These are phyloP conservation scores for Camelina neglecta DNA, from an alignment of 345 rosid species.

Conservation along the genomic window DNA sequence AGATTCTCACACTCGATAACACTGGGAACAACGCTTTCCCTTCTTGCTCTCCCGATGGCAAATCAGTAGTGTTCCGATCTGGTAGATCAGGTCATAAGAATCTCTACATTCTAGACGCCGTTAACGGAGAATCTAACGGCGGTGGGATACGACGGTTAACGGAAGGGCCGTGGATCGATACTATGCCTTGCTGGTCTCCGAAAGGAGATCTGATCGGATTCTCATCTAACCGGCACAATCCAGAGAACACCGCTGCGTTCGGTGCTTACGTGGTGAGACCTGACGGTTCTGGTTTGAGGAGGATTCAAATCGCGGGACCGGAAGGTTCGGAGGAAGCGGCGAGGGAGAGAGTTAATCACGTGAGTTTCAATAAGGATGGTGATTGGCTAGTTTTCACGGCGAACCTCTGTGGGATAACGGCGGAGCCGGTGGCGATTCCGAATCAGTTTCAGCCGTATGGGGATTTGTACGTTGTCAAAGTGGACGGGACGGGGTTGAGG, in stretches of 20 bases:
- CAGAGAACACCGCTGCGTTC: slow-evolving; percentile 44
- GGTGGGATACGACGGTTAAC: slow-evolving; percentile 60
- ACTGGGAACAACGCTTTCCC: slow-evolving; percentile 92
- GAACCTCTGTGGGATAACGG: slow-evolving; percentile 65
- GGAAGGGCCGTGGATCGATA: slow-evolving; percentile 79
- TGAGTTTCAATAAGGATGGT: slow-evolving; percentile 71
- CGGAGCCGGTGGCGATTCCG: slow-evolving; percentile 80
- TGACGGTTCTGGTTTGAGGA: slow-evolving; percentile 67
- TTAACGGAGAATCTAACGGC: slow-evolving; percentile 64
- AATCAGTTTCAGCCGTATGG: slow-evolving; percentile 94
- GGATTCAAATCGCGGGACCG: slow-evolving; percentile 62
- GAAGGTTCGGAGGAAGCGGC: slow-evolving; percentile 59
- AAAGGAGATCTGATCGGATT: slow-evolving; percentile 86
- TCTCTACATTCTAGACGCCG: slow-evolving; percentile 62
- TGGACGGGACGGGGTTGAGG: slow-evolving; percentile 69
- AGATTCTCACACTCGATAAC: slow-evolving; percentile 69
- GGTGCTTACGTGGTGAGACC: slow-evolving; percentile 71
- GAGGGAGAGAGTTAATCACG: slow-evolving; percentile 83
- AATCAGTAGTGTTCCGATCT: slow-evolving; percentile 75
- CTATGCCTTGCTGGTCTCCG: slow-evolving; percentile 92
- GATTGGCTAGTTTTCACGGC: slow-evolving; percentile 74
- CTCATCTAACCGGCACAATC: slow-evolving; percentile 81
- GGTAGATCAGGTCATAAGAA: slow-evolving; percentile 81
- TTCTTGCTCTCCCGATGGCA: slow-evolving; percentile 85
- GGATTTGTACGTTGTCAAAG: slow-evolving; percentile 58